phyloP scores from a whole-genome alignment of 2,329 filamentous ascomycete species.

The Periglandula ipomoeae region DNA sequence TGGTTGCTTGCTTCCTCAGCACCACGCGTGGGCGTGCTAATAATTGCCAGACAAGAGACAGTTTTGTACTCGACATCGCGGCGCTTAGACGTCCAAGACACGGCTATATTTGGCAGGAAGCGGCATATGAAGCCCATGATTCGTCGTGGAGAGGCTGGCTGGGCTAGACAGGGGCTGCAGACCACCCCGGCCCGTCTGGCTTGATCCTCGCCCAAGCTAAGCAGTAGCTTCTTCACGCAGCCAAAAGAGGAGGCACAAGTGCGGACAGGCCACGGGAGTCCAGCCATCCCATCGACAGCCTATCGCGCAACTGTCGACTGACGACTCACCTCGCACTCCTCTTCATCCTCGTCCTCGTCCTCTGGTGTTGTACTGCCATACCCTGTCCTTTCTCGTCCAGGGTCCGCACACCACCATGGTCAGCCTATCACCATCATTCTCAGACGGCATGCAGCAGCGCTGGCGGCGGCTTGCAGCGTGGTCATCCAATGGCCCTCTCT shows the following conservation, averaged over 20 bases:
- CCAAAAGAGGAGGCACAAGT: too few species aligned
- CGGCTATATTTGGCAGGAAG: too few species aligned
- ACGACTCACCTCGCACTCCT: background rate
- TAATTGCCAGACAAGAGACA: too few species aligned
- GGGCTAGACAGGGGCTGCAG: too few species aligned
- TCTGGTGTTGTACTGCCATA: background rate
- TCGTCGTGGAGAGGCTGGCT: too few species aligned
- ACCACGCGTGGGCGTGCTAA: too few species aligned
- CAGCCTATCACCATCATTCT: conserved; percentile 9
- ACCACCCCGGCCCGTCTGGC: background rate
- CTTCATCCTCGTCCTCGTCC: background rate
- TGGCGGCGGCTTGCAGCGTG: conserved; percentile 11
- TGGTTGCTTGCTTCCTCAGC: too few species aligned
- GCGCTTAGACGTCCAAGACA: too few species aligned
- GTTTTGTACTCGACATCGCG: too few species aligned
- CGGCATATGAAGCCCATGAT: too few species aligned
- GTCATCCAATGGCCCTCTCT: conserved; percentile 11
- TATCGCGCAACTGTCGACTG: background rate
- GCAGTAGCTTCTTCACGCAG: background rate
- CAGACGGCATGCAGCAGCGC: conserved; percentile 9
- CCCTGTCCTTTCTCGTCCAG: conserved; percentile 1
- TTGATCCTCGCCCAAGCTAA: background rate
- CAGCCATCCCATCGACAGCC: background rate
- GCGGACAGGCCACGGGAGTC: too few species aligned
- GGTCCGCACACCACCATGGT: background rate